These are phyloP conservation scores for Exophiala viscosa DNA, from an alignment of 2,329 filamentous ascomycete genomes.

Conservation along the genomic window DNA sequence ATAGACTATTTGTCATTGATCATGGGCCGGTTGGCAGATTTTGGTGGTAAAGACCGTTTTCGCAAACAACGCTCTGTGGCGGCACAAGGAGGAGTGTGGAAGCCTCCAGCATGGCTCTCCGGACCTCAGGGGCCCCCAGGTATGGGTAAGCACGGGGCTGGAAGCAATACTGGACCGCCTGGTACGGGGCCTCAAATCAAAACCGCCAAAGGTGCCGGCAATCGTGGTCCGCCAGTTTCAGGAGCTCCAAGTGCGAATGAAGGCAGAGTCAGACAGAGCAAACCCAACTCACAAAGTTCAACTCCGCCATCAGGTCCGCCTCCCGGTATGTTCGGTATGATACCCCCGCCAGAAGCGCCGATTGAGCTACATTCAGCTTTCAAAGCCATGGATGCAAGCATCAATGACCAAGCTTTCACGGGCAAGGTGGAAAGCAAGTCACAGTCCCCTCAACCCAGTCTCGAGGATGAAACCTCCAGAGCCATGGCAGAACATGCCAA, in stretches of 20 bases:
- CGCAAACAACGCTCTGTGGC: conserved; percentile 70
- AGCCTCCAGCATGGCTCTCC: conserved; percentile 35
- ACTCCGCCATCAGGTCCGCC: conserved; percentile 30
- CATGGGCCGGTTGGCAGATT: conserved; percentile 73
- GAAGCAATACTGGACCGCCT: not conserved
- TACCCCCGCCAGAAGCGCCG: conserved; percentile 39
- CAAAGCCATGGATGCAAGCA: conserved; percentile 45
- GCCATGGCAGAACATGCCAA: conserved; percentile 73
- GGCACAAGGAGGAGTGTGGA: conserved; percentile 56
- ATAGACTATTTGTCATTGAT: conserved; percentile 84
- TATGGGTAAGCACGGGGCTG: not conserved
- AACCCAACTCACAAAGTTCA: conserved; percentile 15
- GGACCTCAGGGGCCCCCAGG: conserved; percentile 33
- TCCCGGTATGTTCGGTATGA: conserved; percentile 48
- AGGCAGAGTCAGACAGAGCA: conserved; percentile 21
- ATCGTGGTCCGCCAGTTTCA: conserved; percentile 15
- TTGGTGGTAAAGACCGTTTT: conserved; percentile 69
- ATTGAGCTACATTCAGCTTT: conserved; percentile 50
- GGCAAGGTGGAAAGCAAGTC: conserved; percentile 5
- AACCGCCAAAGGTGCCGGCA: conserved; percentile 1
- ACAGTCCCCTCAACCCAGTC: conserved; percentile 42
- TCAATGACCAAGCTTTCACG: conserved; percentile 34
- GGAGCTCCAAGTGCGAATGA: conserved; percentile 23
- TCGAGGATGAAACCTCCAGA: conserved; percentile 62
- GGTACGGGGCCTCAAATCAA: no score